Evolutionary conservation across 164 flowering plant genomes (phyloP), one percentile per base, ranked within the genome.

Genomic region (Chimonanthus salicifolius): DNA sequence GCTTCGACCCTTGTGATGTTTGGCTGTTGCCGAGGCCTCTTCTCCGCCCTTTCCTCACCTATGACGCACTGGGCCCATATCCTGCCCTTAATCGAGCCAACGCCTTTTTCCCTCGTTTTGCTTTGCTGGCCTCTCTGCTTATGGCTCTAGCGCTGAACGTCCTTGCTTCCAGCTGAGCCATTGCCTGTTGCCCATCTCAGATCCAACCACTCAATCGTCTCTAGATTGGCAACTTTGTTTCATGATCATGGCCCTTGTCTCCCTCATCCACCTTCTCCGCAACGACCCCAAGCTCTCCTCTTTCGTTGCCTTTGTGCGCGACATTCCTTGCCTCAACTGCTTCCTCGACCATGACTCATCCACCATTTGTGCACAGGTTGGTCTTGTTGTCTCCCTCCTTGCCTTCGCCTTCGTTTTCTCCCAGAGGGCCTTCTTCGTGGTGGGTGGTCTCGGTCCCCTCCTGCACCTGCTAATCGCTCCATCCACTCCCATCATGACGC

Each of bases 191-290:
- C 33, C 33, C 33, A 33, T 21, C 33, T 21, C 33, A 21, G 33
- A 83, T 6, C 96, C 96, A 0, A 83, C 78, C 6, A 81, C 87
- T 93, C 78, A 80, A 93, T 4, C 77, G 98, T 51, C 47, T 93
- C 0, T 93, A 90, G 80, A 87, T 93, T 80, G 98, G 97, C 1
- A 91, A 94, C 6, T 47, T 82, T 18, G 98, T 75, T 90, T 88
- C 82, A 91, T 89, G 83, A 80, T 74, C 73, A 88, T 90, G 75
- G 90, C 98, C 0, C 62, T 93, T 7, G 92, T 88, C 6, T 89
- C 98, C 2, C 82, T 93, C 20, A 64, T 90, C 43, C 81, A 84
- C 72, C 79, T 91, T 3, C 80, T 91, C 16, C 50, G 49, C 3
- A 84, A 83, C 2, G 90, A 86, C 54, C 86, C 80, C 0, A 91